Evolutionary conservation across 805 yeast genomes (phyloP), one percentile per base, ranked within the genome.

Genomic region (Candida michaelii): DNA sequence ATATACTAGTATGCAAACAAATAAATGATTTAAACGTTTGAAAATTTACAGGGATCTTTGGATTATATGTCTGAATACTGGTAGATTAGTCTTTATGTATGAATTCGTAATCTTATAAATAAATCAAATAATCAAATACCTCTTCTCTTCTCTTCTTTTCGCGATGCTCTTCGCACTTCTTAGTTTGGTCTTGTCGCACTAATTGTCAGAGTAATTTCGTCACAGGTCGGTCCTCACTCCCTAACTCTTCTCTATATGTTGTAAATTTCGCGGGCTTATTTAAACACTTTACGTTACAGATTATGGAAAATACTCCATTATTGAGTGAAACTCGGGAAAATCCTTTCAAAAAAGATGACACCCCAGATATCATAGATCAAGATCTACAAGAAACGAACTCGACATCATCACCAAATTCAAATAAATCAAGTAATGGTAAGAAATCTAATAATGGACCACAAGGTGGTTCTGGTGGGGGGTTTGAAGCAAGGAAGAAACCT

Each of bases 271-370:
- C 23, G 23, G 23, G n/a, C n/a, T n/a, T 8, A 21, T 21, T 8
- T 21, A 6, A 21, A 21, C 23, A 21, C 29, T 25, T 12, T 7
- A 25, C n/a, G n/a, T 25, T 25, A 33, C 16, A 21, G 15, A 23
- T 10, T 23, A 34, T 34, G 37, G 37, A 34, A 34, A 34, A 14
- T 23, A 23, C 52, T 19, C 36, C 47, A 19, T 34, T 48, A 16
- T 13, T 17, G 13, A 40, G 31, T 19, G 27, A 30, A 12, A 31
- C 37, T 10, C 40, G 44, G 10, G 56, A 51, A 23, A 52, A 51
- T 37, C 55, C 56, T 11, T 45, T 45, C 18, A 29, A 37, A 21
- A 18, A 29, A 8, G 27, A 18, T 29, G 30, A 2, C 3, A 15
- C n/a, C 11, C 14, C 12, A 7, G 12, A 4, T 4, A 18, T 18